These are phyloP conservation scores for Dactylella cylindrospora DNA, from an alignment of 2,329 filamentous ascomycete species.

Conservation along the genomic window DNA sequence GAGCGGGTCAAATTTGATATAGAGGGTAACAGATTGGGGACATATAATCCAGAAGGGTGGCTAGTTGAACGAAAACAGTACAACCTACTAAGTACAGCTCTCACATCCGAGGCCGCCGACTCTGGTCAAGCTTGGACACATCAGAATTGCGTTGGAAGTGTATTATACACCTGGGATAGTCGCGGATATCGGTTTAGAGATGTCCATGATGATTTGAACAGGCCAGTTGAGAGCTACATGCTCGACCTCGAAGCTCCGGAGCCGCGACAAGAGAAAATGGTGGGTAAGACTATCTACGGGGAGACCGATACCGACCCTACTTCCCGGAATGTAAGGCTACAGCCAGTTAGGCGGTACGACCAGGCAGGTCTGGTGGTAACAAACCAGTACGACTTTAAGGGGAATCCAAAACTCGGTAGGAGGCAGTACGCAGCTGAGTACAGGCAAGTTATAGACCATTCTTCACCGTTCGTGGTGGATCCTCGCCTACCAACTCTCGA, in stretches of 20 bases:
- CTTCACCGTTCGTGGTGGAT: background rate
- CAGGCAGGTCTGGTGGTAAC: conserved; percentile 12
- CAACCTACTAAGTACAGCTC: background rate
- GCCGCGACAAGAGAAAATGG: background rate
- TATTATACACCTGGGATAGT: too few relatives aligned
- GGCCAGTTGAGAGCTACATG: too few relatives aligned
- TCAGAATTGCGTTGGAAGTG: background rate
- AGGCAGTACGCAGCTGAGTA: background rate
- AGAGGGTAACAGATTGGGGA: background rate
- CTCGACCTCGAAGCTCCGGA: too few relatives aligned
- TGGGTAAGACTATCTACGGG: conserved; percentile 4
- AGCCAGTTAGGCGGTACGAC: conserved; percentile 9
- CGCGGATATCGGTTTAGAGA: too few relatives aligned
- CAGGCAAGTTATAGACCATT: conserved; percentile 1
- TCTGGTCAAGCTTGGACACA: background rate
- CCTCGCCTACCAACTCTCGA: conserved; percentile 1
- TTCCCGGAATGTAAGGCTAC: conserved; percentile 7
- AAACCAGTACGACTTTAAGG: conserved; percentile 42
- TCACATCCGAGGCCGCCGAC: background rate
- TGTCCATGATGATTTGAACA: too few relatives aligned
- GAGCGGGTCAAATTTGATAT: background rate
- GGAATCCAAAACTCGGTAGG: conserved; percentile 17
- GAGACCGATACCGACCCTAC: conserved; percentile 1
- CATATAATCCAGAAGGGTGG: background rate
- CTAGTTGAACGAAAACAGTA: background rate